A percentile compares a stretch with the other conserved stretches of the same genome.
These are phyloP conservation scores for Hevea brasiliensis DNA, from an alignment of 345 rosid genomes.

Conservation along the genomic window DNA sequence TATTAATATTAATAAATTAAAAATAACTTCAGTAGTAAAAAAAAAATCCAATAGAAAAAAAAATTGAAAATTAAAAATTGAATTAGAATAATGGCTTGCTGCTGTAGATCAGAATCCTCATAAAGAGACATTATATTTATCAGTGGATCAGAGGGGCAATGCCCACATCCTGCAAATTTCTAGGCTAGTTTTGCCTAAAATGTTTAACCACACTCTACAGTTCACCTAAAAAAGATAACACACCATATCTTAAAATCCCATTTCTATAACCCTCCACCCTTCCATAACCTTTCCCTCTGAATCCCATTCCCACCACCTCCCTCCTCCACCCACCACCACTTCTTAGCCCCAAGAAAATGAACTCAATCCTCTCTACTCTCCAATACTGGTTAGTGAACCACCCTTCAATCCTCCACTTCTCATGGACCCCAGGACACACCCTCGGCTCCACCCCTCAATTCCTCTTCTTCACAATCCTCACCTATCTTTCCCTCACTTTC, in stretches of 20 bases:
- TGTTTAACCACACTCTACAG: too few species aligned
- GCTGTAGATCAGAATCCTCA: too few species aligned
- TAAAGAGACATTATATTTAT: too few species aligned
- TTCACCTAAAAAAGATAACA: too few species aligned
- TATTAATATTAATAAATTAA: too few species aligned
- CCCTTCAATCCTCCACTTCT: slow-evolving; percentile 51
- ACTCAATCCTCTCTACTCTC: slow-evolving; percentile 27
- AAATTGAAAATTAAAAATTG: too few species aligned
- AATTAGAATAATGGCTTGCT: too few species aligned
- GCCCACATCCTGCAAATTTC: too few species aligned
- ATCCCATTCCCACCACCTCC: neutral
- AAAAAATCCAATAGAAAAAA: too few species aligned
- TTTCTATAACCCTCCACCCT: neutral
- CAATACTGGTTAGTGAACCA: slow-evolving; percentile 60
- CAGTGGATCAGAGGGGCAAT: too few species aligned
- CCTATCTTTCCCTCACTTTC: slow-evolving; percentile 56
- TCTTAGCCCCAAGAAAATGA: neutral
- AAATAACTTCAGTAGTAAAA: too few species aligned
- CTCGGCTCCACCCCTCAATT: slow-evolving; percentile 57
- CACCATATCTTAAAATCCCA: neutral
- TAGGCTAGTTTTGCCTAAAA: too few species aligned
- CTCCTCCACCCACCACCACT: neutral
- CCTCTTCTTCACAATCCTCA: slow-evolving; percentile 41
- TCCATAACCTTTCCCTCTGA: neutral
- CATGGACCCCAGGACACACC: slow-evolving; percentile 59